Evolutionary conservation across 805 yeast genomes (phyloP).

Genomic region (Sugiyamaella valdiviana): DNA sequence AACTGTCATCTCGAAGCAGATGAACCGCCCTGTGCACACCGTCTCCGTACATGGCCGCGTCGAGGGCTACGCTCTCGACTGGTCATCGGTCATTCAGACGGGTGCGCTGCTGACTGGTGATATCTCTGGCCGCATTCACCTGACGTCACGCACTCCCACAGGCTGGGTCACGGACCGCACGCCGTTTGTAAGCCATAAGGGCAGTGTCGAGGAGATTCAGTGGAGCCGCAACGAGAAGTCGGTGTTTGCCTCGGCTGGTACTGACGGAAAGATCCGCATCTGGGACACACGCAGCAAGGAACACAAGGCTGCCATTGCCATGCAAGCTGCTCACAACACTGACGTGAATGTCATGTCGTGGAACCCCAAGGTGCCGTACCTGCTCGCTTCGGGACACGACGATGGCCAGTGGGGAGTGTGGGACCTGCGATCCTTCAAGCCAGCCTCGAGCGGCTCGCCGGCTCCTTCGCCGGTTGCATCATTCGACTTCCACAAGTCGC

Average conservation of each 20-base stretch:
- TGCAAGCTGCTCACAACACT: slow-evolving; percentile 58
- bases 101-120: slow-evolving; percentile 90
- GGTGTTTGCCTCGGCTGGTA: slow-evolving; percentile 91
- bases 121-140: slow-evolving; percentile 71
- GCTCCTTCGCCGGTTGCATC: slow-evolving; percentile 81
- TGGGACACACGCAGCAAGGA: slow-evolving; percentile 96
- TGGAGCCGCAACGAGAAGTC: slow-evolving; percentile 92
- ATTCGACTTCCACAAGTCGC: slow-evolving; percentile 89
- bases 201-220: slow-evolving; percentile 90
- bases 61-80: slow-evolving; percentile 96
- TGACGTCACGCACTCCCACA: slow-evolving; percentile 69
- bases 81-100: slow-evolving; percentile 80
- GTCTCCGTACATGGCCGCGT: slow-evolving; percentile 81
- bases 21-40: slow-evolving; percentile 77
- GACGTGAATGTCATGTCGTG: slow-evolving; percentile 96
- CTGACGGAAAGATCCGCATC: slow-evolving; percentile 84
- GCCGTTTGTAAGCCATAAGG: slow-evolving; percentile 46
- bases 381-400: slow-evolving; percentile 93
- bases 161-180: slow-evolving; percentile 80
- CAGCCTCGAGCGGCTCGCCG: slow-evolving; percentile 33
- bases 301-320: slow-evolving; percentile 84
- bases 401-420: slow-evolving; percentile 97
- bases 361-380: slow-evolving; percentile 80
- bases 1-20: slow-evolving; percentile 63
- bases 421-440: slow-evolving; percentile 85